A percentile compares a stretch with the other conserved stretches of the same genome.
Conservation (phyloP, 495 filamentous ascomycete species). For the Neurospora africana region DNA sequence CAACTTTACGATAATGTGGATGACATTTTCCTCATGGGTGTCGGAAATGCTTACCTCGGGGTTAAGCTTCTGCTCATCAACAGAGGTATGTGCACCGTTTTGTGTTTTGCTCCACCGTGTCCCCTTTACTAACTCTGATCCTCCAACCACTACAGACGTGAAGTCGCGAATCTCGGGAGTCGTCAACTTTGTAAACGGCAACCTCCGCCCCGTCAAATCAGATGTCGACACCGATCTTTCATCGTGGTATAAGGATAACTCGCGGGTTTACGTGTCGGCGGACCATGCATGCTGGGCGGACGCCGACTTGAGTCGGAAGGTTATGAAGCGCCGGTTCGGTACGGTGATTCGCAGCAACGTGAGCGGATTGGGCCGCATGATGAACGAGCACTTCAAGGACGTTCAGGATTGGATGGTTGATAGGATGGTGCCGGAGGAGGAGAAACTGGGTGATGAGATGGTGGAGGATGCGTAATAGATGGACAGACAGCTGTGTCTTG, state of each 20-base stretch:
- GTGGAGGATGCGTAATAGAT: not conserved
- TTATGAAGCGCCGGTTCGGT: constrained; percentile 57
- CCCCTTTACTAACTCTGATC: not conserved
- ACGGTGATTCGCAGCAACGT: constrained; percentile 44
- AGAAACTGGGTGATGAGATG: constrained; percentile 16
- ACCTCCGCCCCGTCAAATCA: constrained; percentile 55
- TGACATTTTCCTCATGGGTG: constrained; percentile 72
- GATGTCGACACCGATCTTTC: constrained; percentile 53
- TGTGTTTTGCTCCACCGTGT: not conserved
- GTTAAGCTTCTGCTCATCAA: constrained; percentile 59
- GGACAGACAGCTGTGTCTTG: no score
- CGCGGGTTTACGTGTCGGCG: constrained; percentile 59
- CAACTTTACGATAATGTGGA: constrained; percentile 55
- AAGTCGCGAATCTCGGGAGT: constrained; percentile 36
- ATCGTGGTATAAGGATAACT: constrained; percentile 64
- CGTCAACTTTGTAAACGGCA: constrained; percentile 50
- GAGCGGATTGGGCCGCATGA: constrained; percentile 51
- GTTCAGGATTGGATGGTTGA: constrained; percentile 45
- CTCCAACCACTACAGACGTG: constrained; percentile 24
- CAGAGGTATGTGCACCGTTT: constrained; percentile 37
- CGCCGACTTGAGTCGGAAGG: constrained; percentile 41
- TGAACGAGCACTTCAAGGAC: constrained; percentile 46
- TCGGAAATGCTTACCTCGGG: constrained; percentile 65
- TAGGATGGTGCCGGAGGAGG: constrained; percentile 24
- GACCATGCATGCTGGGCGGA: constrained; percentile 63